Evolutionary conservation across 345 rosid genomes (phyloP).

Genomic region (Citrus trifoliata): DNA sequence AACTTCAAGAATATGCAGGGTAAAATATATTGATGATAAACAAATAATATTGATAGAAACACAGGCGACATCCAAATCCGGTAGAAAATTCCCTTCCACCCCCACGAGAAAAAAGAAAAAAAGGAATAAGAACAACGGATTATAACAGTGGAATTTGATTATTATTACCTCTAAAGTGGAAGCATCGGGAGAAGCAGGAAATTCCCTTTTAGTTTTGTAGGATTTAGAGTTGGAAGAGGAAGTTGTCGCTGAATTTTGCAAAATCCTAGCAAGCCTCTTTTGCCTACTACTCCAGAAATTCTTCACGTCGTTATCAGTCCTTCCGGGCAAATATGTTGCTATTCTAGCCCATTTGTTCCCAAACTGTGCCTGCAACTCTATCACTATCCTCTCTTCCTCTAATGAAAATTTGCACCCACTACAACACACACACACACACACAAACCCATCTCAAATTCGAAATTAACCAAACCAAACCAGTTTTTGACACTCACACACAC

Average conservation of each 20-base stretch:
- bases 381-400: slow-evolving; percentile 89
- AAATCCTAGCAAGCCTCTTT: slow-evolving; percentile 74
- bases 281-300: slow-evolving; percentile 96
- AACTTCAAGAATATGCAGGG: too few relatives aligned
- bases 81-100: too few relatives aligned
- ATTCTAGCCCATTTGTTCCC: slow-evolving; percentile 98
- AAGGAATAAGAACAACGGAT: too few relatives aligned
- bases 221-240: slow-evolving; percentile 44
- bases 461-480: not conserved
- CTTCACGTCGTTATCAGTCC: slow-evolving; percentile 95
- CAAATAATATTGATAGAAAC: too few relatives aligned
- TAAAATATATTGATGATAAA: too few relatives aligned
- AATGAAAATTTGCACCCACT: slow-evolving; percentile 85
- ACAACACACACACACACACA: not conserved
- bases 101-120: not conserved
- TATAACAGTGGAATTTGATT: not conserved
- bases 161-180: slow-evolving; percentile 24
- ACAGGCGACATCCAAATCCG: too few relatives aligned
- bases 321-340: slow-evolving; percentile 75
- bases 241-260: slow-evolving; percentile 42
- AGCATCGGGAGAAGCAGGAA: slow-evolving; percentile 12
- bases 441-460: not conserved
- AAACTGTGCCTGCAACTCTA: slow-evolving; percentile 74
- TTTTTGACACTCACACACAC: too few relatives aligned
- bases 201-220: not conserved